Evolutionary conservation across 2,329 filamentous ascomycete genomes (phyloP).

Genomic region (Colletotrichum coccodes): DNA sequence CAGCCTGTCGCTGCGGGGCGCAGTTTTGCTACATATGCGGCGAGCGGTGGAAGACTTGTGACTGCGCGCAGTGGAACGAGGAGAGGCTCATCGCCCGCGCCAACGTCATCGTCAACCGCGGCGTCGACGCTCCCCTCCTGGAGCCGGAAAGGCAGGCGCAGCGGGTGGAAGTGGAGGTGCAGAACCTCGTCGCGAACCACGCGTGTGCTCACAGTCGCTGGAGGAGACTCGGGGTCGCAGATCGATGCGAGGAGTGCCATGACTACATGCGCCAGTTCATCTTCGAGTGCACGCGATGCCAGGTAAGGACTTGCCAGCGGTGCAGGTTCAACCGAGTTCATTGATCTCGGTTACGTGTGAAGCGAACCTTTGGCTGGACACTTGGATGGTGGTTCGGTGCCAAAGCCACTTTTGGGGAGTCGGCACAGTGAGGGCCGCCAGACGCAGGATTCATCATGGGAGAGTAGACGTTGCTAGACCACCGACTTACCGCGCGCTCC

Average conservation of each 20-base stretch:
- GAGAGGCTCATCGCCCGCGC: slow-evolving; percentile 43
- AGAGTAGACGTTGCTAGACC: too few species aligned
- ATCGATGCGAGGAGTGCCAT: slow-evolving; percentile 56
- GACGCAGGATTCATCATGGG: too few species aligned
- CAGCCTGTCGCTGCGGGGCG: slow-evolving; percentile 56
- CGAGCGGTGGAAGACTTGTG: slow-evolving; percentile 49
- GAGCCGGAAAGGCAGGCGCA: not conserved
- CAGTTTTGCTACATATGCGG: slow-evolving; percentile 64
- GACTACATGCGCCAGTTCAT: slow-evolving; percentile 53
- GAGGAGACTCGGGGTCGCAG: slow-evolving; percentile 43
- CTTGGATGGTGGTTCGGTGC: too few species aligned
- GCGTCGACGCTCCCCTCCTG: not conserved
- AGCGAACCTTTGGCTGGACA: too few species aligned
- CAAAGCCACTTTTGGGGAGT: too few species aligned
- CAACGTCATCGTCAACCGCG: slow-evolving; percentile 42
- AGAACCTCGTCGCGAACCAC: slow-evolving; percentile 47
- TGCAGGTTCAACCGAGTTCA: slow-evolving; percentile 56
- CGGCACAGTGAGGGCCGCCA: too few species aligned
- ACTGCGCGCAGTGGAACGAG: slow-evolving; percentile 51
- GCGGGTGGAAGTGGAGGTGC: slow-evolving; percentile 36
- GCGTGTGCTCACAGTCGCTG: slow-evolving; percentile 51
- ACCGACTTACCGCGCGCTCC: too few species aligned
- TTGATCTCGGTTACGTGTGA: too few species aligned
- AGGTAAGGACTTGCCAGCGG: slow-evolving; percentile 54
- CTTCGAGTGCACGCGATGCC: slow-evolving; percentile 57